Base-by-base conservation (phyloP, 164 flowering plant species). In the Vitis labrusca region DNA sequence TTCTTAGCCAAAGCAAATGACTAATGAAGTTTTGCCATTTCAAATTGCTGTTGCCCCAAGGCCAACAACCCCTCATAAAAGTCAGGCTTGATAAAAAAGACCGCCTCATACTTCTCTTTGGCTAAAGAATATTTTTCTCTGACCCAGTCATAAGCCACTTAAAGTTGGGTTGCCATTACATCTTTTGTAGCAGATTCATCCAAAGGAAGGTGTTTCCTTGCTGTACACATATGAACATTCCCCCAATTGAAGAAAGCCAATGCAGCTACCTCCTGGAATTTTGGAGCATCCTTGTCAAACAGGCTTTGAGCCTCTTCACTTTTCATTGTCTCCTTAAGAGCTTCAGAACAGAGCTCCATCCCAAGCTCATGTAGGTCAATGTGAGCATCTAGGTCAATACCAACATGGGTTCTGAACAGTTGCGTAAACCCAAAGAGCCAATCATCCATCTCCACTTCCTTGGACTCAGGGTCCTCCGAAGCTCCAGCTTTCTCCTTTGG, bases 11-110 rank as follows among this genome's bases (percentile, higher is more conserved):
- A 73, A 23, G 89, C 90, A 82, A 84, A 95, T 7, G 98, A 91
- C 98, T 98, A 95, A 9, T 89, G 89, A 67, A 95, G 98, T 73
- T 95, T 95, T 63, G 99, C 99, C 87, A 92, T 91, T 77, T 95
- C 99, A 75, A 93, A 95, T 72, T 95, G 97, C 71, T 93, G 99
- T 68, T 93, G 99, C 17, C 99, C 99, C 61, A 93, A 71, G 7
- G 99, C 99, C 48, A 95, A 81, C 78, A 95, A 73, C 7, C 98
- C 99, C 64, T 95, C 99, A 75, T 95, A 95, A 68, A 95, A 95
- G 72, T 93, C 99, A 10, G 97, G 98, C 67, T 95, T 95, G 58
- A 93, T 87, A 57, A 67, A 30, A 14, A 93, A 83, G 13, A 97
- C 97, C 76, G 91, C 90, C 71, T 89, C 94, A 67, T 93, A 95